These are phyloP conservation scores for Dothideomycetes sp. DNA, from an alignment of 2,329 filamentous ascomycete species.

Conservation along the genomic window DNA sequence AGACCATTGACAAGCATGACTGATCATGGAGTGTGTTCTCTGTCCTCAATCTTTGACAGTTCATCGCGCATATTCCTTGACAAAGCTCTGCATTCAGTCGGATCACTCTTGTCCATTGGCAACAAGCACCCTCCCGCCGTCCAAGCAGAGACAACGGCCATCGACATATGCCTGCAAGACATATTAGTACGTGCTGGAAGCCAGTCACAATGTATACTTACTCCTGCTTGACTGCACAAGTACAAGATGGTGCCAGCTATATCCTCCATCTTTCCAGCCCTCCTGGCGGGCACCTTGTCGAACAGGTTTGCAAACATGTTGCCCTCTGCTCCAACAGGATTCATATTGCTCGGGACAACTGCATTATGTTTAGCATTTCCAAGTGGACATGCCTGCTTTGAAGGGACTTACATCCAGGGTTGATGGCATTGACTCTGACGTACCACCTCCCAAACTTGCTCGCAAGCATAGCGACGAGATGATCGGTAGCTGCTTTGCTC, in stretches of 20 bases:
- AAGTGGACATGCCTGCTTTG: too few relatives aligned
- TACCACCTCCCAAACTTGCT: slow-evolving; percentile 36
- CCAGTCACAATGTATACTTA: slow-evolving; percentile 13
- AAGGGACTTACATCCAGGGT: slow-evolving; percentile 30
- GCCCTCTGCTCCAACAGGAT: slow-evolving; percentile 28
- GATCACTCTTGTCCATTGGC: slow-evolving; percentile 22
- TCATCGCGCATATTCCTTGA: too few relatives aligned
- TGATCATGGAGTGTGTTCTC: too few relatives aligned
- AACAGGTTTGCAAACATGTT: slow-evolving; percentile 32
- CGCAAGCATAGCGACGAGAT: slow-evolving; percentile 38
- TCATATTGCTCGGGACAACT: slow-evolving; percentile 36
- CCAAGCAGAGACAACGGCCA: slow-evolving; percentile 28
- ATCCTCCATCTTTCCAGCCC: slow-evolving; percentile 28
- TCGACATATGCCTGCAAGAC: slow-evolving; percentile 26
- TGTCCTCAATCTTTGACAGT: too few relatives aligned
- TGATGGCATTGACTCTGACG: slow-evolving; percentile 33
- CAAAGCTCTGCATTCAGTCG: not conserved
- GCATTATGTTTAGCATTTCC: too few relatives aligned
- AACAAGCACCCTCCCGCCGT: slow-evolving; percentile 29
- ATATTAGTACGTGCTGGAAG: not conserved
- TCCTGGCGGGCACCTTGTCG: slow-evolving; percentile 22
- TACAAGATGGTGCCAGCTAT: slow-evolving; percentile 34
- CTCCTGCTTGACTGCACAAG: slow-evolving; percentile 30
- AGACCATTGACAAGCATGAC: too few relatives aligned
- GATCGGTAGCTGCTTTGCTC: slow-evolving; percentile 43